Base-by-base conservation (phyloP, 2,329 filamentous ascomycete species). In the Orbilia ellipsospora region DNA sequence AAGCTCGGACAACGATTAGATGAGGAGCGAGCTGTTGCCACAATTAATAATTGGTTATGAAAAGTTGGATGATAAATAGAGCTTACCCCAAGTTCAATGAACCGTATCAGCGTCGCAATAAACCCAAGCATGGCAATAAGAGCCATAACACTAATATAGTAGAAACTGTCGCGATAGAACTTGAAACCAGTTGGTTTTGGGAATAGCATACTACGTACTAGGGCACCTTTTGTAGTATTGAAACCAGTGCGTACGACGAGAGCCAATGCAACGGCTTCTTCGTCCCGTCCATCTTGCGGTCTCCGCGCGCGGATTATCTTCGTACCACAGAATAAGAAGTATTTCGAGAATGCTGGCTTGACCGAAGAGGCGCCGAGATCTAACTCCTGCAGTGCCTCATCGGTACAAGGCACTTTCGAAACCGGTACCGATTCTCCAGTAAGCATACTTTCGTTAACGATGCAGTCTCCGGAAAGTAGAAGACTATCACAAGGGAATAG, bases 391-490 rank as follows among this genome's bases (percentile, higher is more conserved):
- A 99, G 85, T 0, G 91, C 89, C 76, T 94, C 90, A 80, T 97
- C 90, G 1, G 88, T 93, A 2, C 93, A 90, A 0, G 95, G 94
- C 1, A 90, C 86, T 82, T 99, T 99, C 1, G 94, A 97, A 0
- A 99, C 94, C 1, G 95, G 96, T 3, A 99, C 94, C 48, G 95
- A 98, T 85, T 99, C 95, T 86, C 85, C 89, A 45, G 95, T 99
- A 42, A 99, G 88, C 95, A 99, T 99, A 83, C 95, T 98, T 83
- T 99, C 95, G 80, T 99, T 99, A 78, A 99, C 94, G 77, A 99
- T 98, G 80, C 94, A 97, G 83, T 99, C 96, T 48, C 95, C 96
- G 62, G 92, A 92, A 0, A 99, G 86, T 4, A 99, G 84, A 40
- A 99, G 84, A 82, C 94, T 96, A 82, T 99, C 95, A 80, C 92